Evolutionary conservation across 805 yeast genomes (phyloP), one percentile per base, ranked within the genome.

Genomic region (Isabelozyma gotoi): DNA sequence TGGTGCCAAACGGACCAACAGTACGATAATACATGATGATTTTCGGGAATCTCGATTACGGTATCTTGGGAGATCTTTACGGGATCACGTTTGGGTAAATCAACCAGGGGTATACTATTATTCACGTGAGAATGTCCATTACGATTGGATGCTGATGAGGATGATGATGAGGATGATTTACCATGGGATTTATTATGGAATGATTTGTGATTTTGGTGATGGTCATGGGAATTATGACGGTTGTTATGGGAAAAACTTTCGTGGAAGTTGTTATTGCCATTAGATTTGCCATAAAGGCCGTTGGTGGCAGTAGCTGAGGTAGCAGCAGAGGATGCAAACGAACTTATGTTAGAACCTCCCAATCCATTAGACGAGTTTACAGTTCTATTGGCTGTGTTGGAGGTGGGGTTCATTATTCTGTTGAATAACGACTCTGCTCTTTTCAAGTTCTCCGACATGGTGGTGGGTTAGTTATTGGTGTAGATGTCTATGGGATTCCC

Each of bases 1-100:
- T 75, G 79, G 52, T 70, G 67, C 80, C 80, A 75, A 46, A 74
- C 58, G 21, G 76, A 67, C 80, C 80, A 75, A 52, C 76, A 67
- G 53, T 71, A 73, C 14, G 74, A 73, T 45, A 75, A 60, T 8
- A 65, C 57, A 49, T 74, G 76, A 49, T 68, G 71, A 32, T 55
- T 50, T 14, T 42, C 46, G 7, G 68, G 65, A 10, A 57, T 53
- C n/a, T 36, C 41, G 20, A 43, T 42, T 36, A 68, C 53, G 5
- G 65, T 60, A 18, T 65, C 68, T 33, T 56, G 53, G 10, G 73
- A 63, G 34, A 65, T 54, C 42, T 66, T 62, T 18, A 62, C 52
- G 14, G 74, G 68, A 47, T 68, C 71, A 38, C 63, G 47, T 41
- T 59, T 68, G 16, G 69, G 73, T 43, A 67, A 59, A 18, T 57